These are phyloP conservation scores for Chlamydomonas sphaeroides DNA, from an alignment of 139 green algal genomes.

Conservation along the genomic window DNA sequence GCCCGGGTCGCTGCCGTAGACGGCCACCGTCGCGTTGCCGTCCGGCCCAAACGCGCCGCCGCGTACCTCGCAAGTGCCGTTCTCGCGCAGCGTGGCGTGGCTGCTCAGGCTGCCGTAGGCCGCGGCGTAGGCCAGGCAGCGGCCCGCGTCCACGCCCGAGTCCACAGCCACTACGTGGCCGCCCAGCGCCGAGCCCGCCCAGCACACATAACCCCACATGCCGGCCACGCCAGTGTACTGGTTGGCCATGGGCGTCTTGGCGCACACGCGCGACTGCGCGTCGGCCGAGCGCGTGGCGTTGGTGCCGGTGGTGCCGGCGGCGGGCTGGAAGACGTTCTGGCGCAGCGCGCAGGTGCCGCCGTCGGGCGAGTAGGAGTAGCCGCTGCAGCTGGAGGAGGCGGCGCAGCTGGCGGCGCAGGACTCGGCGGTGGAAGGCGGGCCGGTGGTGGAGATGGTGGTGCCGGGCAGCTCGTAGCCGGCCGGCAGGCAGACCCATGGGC, in stretches of 20 bases:
- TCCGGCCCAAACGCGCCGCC: neutral
- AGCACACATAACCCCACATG: slow-evolving; percentile 1
- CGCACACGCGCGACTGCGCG: too few relatives aligned
- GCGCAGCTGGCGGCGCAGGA: neutral
- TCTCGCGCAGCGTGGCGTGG: neutral
- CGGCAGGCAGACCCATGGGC: slow-evolving; percentile 15
- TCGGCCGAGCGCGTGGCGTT: too few relatives aligned
- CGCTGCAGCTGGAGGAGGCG: neutral
- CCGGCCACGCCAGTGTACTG: too few relatives aligned
- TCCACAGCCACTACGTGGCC: neutral
- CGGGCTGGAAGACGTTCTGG: too few relatives aligned
- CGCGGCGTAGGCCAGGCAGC: neutral
- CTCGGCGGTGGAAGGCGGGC: neutral
- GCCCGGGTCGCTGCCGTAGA: neutral
- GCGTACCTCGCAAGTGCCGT: neutral
- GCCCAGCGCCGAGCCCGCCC: neutral
- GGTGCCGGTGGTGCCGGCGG: too few relatives aligned
- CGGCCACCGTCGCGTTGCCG: too few relatives aligned
- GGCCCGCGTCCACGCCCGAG: too few relatives aligned
- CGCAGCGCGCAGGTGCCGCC: too few relatives aligned
- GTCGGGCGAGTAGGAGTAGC: neutral
- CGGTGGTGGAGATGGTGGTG: neutral
- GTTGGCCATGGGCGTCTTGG: too few relatives aligned
- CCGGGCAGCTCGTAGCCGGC: neutral
- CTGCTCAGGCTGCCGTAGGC: neutral